Evolutionary conservation across 805 yeast species (phyloP).

Genomic region (Hanseniaspora valbyensis): DNA sequence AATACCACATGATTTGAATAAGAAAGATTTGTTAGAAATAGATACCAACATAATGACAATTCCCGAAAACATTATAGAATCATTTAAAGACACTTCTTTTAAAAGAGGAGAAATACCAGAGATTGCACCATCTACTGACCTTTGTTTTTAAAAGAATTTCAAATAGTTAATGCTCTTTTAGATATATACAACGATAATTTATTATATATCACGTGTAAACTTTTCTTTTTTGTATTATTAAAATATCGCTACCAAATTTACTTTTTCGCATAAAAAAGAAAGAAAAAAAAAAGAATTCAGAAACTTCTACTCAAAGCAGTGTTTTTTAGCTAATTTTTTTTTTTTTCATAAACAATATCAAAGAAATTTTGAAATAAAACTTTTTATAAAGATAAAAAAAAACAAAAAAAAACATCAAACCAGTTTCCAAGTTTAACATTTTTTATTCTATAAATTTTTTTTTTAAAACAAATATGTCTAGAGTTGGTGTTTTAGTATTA

Average conservation of each 20-base stretch:
- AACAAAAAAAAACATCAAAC: neutral
- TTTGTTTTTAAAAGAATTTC: constrained; percentile 3
- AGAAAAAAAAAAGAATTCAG: too few relatives aligned
- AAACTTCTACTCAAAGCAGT: too few relatives aligned
- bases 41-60: neutral
- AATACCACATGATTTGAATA: neutral
- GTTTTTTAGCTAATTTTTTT: too few relatives aligned
- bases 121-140: constrained; percentile 1
- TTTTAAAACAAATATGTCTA: constrained; percentile 47
- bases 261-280: too few relatives aligned
- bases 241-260: neutral
- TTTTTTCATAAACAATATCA: too few relatives aligned
- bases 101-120: constrained; percentile 12
- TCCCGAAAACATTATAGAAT: neutral
- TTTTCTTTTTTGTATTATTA: neutral
- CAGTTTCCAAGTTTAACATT: neutral
- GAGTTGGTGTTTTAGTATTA: constrained; percentile 84
- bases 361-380: too few relatives aligned
- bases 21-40: neutral
- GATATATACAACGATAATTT: neutral
- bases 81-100: constrained; percentile 2
- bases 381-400: too few relatives aligned
- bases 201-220: neutral
- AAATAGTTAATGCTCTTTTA: neutral
- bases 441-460: neutral